A percentile compares a stretch with the other conserved stretches of the same genome.
Conservation (phyloP, 2,329 filamentous ascomycete genomes). For the Penicillium digitatum region DNA sequence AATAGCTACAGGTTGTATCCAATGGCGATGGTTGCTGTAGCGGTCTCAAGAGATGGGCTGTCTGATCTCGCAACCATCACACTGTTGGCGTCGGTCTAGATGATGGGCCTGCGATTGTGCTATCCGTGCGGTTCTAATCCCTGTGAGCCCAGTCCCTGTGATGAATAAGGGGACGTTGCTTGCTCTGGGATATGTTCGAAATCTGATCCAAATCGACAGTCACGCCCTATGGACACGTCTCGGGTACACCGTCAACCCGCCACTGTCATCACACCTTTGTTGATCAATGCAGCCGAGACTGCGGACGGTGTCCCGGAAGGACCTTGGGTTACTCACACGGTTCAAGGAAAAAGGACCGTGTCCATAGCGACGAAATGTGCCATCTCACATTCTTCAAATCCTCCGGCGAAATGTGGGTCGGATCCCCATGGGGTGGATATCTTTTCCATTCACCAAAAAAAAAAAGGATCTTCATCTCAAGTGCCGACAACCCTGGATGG, state of each 20-base stretch:
- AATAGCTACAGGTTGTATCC: not conserved
- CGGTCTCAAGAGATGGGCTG: slow-evolving; percentile 2
- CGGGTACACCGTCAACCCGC: slow-evolving; percentile 9
- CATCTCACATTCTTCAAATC: slow-evolving; percentile 6
- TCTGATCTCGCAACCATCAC: slow-evolving; percentile 1
- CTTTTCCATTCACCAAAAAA: slow-evolving; percentile 5
- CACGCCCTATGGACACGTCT: slow-evolving; percentile 4
- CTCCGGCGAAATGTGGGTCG: slow-evolving; percentile 6
- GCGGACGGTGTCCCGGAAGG: slow-evolving; percentile 3
- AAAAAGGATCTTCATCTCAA: not conserved
- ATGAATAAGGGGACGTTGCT: not conserved
- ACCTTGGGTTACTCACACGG: slow-evolving; percentile 16
- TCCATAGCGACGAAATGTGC: not conserved
- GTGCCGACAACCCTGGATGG: not conserved
- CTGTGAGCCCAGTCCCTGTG: not conserved
- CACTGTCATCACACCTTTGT: slow-evolving; percentile 7
- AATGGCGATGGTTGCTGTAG: not conserved
- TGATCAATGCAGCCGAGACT: slow-evolving; percentile 8
- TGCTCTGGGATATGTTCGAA: not conserved
- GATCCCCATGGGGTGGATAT: slow-evolving; percentile 5
- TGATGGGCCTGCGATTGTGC: not conserved
- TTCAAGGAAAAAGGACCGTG: not conserved
- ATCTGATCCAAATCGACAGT: not conserved
- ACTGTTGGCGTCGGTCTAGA: slow-evolving; percentile 3
- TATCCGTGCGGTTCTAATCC: not conserved